These are phyloP conservation scores for Avena atlantica DNA, from an alignment of 176 grass and related monocot species.

Conservation along the genomic window DNA sequence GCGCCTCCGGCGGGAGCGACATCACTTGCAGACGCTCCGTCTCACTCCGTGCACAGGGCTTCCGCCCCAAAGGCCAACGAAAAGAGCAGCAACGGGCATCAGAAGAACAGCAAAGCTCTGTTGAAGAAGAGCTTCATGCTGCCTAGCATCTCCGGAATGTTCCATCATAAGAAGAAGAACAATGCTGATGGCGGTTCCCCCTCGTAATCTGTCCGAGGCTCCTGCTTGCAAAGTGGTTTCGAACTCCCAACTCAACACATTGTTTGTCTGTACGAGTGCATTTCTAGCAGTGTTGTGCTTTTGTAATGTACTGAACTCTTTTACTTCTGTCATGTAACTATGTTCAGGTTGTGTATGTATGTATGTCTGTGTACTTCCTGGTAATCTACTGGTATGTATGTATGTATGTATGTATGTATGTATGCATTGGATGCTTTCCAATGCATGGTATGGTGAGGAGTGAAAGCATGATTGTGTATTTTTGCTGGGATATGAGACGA, in stretches of 20 bases:
- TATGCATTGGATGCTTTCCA: neutral
- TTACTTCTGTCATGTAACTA: conserved; percentile 1
- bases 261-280: neutral
- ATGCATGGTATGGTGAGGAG: neutral
- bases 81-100: conserved; percentile 51
- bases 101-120: conserved; percentile 31
- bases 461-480: neutral
- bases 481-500: neutral
- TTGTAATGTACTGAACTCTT: neutral
- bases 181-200: conserved; percentile 57
- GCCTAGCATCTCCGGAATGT: conserved; percentile 67
- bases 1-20: conserved; percentile 49
- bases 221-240: conserved; percentile 12
- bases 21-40: conserved; percentile 22
- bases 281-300: conserved; percentile 7
- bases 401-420: too few relatives aligned
- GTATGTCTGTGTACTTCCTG: neutral
- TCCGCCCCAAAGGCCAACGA: conserved; percentile 37
- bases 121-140: conserved; percentile 70
- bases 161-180: conserved; percentile 76
- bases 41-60: conserved; percentile 27
- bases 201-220: conserved; percentile 48
- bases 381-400: neutral
- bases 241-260: neutral
- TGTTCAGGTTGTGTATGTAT: conserved; percentile 11